These are phyloP conservation scores for Hydrangea macrophylla DNA, from an alignment of 148 eudicot genomes.

Conservation along the genomic window DNA sequence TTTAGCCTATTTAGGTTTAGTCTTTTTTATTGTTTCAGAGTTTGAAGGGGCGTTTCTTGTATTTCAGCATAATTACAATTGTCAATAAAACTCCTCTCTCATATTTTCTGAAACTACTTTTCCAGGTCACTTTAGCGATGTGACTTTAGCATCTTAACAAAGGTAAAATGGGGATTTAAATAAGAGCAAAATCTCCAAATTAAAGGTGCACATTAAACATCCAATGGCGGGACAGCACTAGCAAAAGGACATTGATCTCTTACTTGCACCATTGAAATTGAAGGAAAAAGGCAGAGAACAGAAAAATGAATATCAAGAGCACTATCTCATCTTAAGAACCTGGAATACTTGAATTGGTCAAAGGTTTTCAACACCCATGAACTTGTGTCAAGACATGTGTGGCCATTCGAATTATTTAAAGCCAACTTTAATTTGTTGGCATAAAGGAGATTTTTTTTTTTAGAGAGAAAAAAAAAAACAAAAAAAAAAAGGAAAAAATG, in stretches of 20 bases:
- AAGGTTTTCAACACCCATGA: conserved; percentile 4
- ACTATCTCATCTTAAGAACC: conserved; percentile 2
- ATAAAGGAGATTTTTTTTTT: neutral
- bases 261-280: conserved; percentile 15
- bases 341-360: neutral
- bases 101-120: too few species aligned
- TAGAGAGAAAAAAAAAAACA: too few species aligned
- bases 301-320: neutral
- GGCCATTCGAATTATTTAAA: conserved; percentile 6
- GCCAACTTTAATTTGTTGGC: neutral
- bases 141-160: neutral
- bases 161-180: neutral
- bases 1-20: too few species aligned
- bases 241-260: conserved; percentile 8
- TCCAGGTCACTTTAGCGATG: too few species aligned
- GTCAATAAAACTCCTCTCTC: too few species aligned
- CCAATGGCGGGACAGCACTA: conserved; percentile 12
- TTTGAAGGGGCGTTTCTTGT: too few species aligned
- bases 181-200: neutral
- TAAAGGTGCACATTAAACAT: conserved; percentile 12
- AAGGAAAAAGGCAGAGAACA: conserved; percentile 1
- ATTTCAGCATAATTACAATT: too few species aligned
- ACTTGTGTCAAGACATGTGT: neutral
- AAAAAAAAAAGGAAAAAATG: neutral
- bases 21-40: too few species aligned